Evolutionary conservation across 2,329 filamentous ascomycete genomes (phyloP).

Genomic region (Phialocephala sp.): DNA sequence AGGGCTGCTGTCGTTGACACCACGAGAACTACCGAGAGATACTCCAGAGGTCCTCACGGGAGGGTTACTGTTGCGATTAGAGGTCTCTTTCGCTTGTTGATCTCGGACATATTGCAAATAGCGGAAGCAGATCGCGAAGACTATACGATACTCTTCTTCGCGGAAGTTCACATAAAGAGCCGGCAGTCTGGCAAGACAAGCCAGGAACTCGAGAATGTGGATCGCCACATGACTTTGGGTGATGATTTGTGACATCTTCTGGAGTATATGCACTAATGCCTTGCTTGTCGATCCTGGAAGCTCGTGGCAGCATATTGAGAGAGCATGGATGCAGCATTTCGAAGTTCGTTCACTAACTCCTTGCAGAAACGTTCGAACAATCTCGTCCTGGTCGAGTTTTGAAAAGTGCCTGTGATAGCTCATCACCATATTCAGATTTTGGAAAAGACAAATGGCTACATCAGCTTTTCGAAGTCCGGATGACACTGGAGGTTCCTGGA

Average conservation of each 20-base stretch:
- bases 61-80: conserved; percentile 46
- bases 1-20: conserved; percentile 50
- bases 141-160: conserved; percentile 89
- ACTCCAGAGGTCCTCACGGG: conserved; percentile 35
- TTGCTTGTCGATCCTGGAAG: conserved; percentile 87
- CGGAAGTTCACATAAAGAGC: conserved; percentile 87
- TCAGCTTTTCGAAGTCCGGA: conserved; percentile 85
- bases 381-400: conserved; percentile 86
- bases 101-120: conserved; percentile 90
- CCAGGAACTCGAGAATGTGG: conserved; percentile 95
- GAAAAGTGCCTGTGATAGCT: conserved; percentile 88
- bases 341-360: conserved; percentile 89
- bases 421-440: conserved; percentile 84
- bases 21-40: conserved; percentile 35
- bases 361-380: conserved; percentile 83
- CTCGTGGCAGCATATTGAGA: conserved; percentile 95
- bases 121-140: conserved; percentile 94
- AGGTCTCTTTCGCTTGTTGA: conserved; percentile 49
- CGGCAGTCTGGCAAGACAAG: conserved; percentile 82
- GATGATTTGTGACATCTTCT: conserved; percentile 95
- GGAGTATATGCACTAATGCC: conserved; percentile 81
- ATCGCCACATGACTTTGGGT: conserved; percentile 91
- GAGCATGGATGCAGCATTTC: conserved; percentile 90
- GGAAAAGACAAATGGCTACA: conserved; percentile 86
- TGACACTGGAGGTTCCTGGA: conserved; percentile 80